Percentiles rank a stretch among this genome's conserved stretches.
These are phyloP conservation scores for Haplosporangium sp. DNA, from an alignment of 371 early-diverging fungal species.

Conservation along the genomic window DNA sequence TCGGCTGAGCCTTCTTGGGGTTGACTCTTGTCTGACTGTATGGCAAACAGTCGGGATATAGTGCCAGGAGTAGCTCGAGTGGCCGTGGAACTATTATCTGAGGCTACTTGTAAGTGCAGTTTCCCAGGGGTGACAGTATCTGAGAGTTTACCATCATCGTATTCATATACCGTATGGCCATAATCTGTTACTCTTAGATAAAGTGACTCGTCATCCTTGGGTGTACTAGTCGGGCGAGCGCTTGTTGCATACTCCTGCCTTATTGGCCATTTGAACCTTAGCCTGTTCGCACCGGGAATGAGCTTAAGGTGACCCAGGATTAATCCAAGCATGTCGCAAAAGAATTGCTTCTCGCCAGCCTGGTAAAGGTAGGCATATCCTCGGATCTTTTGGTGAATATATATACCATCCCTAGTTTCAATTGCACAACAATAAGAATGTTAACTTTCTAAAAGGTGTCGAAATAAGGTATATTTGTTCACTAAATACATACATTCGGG, in stretches of 20 bases:
- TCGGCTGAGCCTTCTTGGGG: background rate
- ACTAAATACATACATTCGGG: slow-evolving; percentile 22
- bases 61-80: background rate
- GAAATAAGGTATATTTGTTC: too few species aligned
- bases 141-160: background rate
- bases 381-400: slow-evolving; percentile 32
- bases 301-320: slow-evolving; percentile 17
- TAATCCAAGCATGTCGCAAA: slow-evolving; percentile 26
- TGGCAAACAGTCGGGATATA: slow-evolving; percentile 3
- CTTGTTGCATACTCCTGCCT: background rate
- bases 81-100: background rate
- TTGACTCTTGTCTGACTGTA: background rate
- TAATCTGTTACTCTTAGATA: slow-evolving; percentile 6
- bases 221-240: background rate
- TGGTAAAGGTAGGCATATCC: slow-evolving; percentile 38
- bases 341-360: slow-evolving; percentile 40
- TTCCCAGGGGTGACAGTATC: background rate
- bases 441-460: too few species aligned
- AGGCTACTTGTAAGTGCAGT: too few species aligned
- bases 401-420: slow-evolving; percentile 24
- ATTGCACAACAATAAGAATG: background rate
- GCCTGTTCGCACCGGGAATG: slow-evolving; percentile 3
- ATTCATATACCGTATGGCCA: slow-evolving; percentile 7
- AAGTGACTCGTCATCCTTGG: background rate
- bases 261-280: background rate